Evolutionary conservation across 2,329 filamentous ascomycete genomes (phyloP).

Genomic region (Paraphaeosphaeria minitans): DNA sequence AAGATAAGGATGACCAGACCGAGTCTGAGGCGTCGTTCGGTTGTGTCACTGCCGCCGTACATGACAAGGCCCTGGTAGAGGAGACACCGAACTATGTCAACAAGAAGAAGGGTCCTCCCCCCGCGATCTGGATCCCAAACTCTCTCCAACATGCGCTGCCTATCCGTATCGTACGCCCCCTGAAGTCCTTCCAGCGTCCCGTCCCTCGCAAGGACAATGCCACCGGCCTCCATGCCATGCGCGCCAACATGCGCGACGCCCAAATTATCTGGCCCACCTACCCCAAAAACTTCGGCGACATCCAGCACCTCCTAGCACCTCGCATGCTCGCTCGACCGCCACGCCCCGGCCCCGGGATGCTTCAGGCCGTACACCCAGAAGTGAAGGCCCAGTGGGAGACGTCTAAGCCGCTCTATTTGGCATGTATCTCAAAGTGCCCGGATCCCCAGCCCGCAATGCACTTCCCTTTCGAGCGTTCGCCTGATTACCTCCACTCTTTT

Average conservation of each 20-base stretch:
- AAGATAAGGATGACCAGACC: not conserved
- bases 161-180: not conserved
- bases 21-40: constrained; percentile 2
- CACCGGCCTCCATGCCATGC: not conserved
- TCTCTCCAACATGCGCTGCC: not conserved
- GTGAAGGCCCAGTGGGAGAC: not conserved
- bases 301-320: not conserved
- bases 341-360: not conserved
- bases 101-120: not conserved
- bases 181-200: not conserved
- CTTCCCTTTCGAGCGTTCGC: not conserved
- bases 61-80: not conserved
- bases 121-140: not conserved
- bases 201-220: not conserved
- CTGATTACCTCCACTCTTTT: not conserved
- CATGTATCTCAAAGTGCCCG: not conserved
- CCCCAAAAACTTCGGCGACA: not conserved
- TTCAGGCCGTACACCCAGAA: not conserved
- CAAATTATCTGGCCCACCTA: not conserved
- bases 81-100: not conserved
- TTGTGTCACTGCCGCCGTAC: not conserved
- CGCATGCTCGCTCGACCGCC: not conserved
- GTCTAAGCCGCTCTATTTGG: not conserved
- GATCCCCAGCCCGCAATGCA: not conserved
- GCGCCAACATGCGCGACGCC: not conserved